Base-by-base conservation (phyloP, 306 rosid genomes). In the Pterocarpus santalinus region DNA sequence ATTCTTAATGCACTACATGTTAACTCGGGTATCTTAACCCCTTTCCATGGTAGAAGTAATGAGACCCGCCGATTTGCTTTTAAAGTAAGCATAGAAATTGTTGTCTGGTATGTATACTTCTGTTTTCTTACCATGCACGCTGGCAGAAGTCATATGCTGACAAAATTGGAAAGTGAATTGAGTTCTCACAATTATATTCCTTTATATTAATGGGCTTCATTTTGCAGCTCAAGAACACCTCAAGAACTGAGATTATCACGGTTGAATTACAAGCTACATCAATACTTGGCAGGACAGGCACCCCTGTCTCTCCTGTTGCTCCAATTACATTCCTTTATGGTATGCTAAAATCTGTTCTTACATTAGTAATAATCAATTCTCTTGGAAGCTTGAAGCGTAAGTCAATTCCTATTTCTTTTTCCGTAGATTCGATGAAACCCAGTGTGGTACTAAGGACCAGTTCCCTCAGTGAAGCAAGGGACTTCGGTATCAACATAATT, bases 291-390 rank as follows among this genome's bases (percentile, higher is more conserved):
- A 76, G 74, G 78, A 81, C 90, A 61, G 93, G 92, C 70, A 73
- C 84, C 75, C 87, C 89, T 38, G 93, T 91, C 85, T 79, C 88
- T 81, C 83, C 87, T 44, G 86, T 79, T 85, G 74, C 87, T 70
- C 81, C 89, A 1, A 38, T 88, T 43, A 91, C 89, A 16, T 88
- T 89, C 78, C 92, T 91, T 57, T 91, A 84, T 72, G 96, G 95
- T 91, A 81, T 44, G 57, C 9, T 28, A 76, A 60, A 75, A 36
- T 58, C 35, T 47, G 38, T 34, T 39, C 64, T 53, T 61, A 52
- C 49, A 61, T 58, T 12, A 60, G 51, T 30, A 71, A 75, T 47
- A 61, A 39, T 15, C 30, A 32, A 16, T 39, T 51, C 28, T 75
- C 41, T 70, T 39, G 1, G 52, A 3, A 68, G 70, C 79, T 73